Conservation (phyloP, 2,329 filamentous ascomycete genomes). For the Helotiales sp. region DNA sequence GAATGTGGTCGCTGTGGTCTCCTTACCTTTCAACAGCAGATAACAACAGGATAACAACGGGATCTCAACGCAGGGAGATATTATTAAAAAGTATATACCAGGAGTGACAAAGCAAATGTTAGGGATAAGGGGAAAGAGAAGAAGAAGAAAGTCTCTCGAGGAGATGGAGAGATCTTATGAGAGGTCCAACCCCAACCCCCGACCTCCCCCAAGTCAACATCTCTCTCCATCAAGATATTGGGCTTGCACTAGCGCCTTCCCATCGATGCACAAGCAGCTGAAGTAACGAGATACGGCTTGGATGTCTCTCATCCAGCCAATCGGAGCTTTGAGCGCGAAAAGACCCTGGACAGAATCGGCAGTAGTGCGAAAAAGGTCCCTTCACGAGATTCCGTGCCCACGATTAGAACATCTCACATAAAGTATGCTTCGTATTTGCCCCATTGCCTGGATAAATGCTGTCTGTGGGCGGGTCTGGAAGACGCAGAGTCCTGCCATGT, state of each 20-base stretch:
- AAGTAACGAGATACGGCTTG: slow-evolving; percentile 12
- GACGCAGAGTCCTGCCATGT: neutral
- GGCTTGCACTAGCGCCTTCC: slow-evolving; percentile 8
- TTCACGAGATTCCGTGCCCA: slow-evolving; percentile 9
- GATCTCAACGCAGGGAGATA: neutral
- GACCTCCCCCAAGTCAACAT: slow-evolving; percentile 22
- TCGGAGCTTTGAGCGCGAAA: slow-evolving; percentile 12
- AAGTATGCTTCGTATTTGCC: slow-evolving; percentile 13
- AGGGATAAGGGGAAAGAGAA: slow-evolving; percentile 1
- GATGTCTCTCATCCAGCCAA: slow-evolving; percentile 10
- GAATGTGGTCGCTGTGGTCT: neutral
- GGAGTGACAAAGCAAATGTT: slow-evolving; percentile 8
- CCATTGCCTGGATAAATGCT: slow-evolving; percentile 3
- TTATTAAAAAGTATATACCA: slow-evolving; percentile 1
- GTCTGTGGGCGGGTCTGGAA: neutral
- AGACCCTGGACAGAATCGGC: slow-evolving; percentile 1
- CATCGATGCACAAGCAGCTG: slow-evolving; percentile 9
- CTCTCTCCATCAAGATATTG: slow-evolving; percentile 15
- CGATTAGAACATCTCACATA: slow-evolving; percentile 15
- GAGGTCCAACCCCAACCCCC: slow-evolving; percentile 8
- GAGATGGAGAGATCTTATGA: slow-evolving; percentile 11
- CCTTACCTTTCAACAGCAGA: slow-evolving; percentile 2
- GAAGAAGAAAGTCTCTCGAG: neutral
- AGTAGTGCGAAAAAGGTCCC: slow-evolving; percentile 14
- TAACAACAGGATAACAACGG: neutral